Evolutionary conservation across 2,329 filamentous ascomycete genomes (phyloP).

Genomic region (Keithomyces neogunnii): DNA sequence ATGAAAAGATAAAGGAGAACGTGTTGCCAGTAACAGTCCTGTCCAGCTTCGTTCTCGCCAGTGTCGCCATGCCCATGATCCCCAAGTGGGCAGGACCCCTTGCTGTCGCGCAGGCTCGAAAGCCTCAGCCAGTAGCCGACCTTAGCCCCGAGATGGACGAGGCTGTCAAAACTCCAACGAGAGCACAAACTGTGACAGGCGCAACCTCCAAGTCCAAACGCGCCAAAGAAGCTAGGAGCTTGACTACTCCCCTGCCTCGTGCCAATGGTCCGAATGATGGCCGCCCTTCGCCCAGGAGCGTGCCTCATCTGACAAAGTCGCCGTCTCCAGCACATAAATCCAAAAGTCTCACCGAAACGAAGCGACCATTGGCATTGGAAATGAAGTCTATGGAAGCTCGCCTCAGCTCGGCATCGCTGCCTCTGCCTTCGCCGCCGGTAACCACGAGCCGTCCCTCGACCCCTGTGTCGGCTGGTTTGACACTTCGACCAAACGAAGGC

Average conservation of each 20-base stretch:
- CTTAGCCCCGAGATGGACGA: constrained; percentile 26
- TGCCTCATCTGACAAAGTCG: constrained; percentile 12
- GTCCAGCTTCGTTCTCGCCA: constrained; percentile 71
- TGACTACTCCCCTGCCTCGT: constrained; percentile 33
- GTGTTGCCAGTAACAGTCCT: constrained; percentile 71
- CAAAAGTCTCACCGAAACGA: constrained; percentile 27
- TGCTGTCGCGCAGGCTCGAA: constrained; percentile 73
- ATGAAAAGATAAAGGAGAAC: constrained; percentile 76
- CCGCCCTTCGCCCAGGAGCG: constrained; percentile 16
- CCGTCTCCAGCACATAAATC: constrained; percentile 15
- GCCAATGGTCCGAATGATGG: constrained; percentile 21
- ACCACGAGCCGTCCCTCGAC: constrained; percentile 45
- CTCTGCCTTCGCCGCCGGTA: constrained; percentile 47
- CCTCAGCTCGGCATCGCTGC: constrained; percentile 60
- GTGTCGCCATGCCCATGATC: constrained; percentile 64
- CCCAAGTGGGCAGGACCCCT: constrained; percentile 73
- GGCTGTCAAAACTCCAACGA: constrained; percentile 38
- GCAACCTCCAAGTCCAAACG: constrained; percentile 42
- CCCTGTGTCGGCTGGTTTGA: constrained; percentile 46
- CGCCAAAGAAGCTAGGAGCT: constrained; percentile 35
- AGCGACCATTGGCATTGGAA: constrained; percentile 42
- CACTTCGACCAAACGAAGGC: constrained; percentile 35
- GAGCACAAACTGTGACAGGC: constrained; percentile 59
- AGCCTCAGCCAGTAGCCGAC: constrained; percentile 45
- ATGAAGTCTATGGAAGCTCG: constrained; percentile 49